Percentiles rank a stretch among this genome's conserved stretches.
phyloP scores from a whole-genome alignment of 805 yeast species.

The Schwanniomyces yamadae region DNA sequence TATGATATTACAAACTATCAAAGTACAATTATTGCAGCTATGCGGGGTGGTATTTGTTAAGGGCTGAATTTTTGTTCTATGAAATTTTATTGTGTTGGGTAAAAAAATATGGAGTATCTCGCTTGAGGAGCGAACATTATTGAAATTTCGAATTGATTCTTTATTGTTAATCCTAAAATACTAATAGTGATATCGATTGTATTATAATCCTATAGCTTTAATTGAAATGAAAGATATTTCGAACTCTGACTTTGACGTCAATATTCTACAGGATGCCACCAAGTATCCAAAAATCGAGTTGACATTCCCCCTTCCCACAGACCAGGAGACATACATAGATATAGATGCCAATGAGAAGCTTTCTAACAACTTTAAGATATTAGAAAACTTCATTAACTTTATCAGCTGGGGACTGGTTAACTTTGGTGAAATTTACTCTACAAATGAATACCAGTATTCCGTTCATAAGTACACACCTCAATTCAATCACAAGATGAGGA shows the following conservation, averaged over 20 bases:
- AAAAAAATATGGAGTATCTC: too few relatives aligned
- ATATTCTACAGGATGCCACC: constrained; percentile 36
- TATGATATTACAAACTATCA: too few relatives aligned
- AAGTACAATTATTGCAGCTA: too few relatives aligned
- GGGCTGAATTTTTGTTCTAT: too few relatives aligned
- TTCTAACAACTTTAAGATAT: constrained; percentile 21
- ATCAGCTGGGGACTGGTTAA: constrained; percentile 22
- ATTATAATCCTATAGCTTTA: too few relatives aligned
- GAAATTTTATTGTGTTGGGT: too few relatives aligned
- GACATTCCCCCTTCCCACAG: constrained; percentile 40
- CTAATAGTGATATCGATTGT: too few relatives aligned
- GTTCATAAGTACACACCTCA: constrained; percentile 29
- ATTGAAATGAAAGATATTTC: constrained; percentile 6
- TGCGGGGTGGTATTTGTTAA: too few relatives aligned
- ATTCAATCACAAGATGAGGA: constrained; percentile 26
- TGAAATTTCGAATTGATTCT: too few relatives aligned
- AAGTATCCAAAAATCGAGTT: constrained; percentile 29
- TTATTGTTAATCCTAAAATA: too few relatives aligned
- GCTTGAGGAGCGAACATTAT: too few relatives aligned
- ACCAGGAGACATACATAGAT: constrained; percentile 28
- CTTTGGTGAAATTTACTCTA: constrained; percentile 28
- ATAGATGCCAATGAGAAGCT: constrained; percentile 30
- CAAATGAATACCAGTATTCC: constrained; percentile 34
- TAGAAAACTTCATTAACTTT: constrained; percentile 32
- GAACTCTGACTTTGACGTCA: constrained; percentile 31